Percentiles rank a stretch among this genome's conserved stretches.
Evolutionary conservation across 116 monocot genomes (phyloP).

Genomic region (Dioscorea cayenensis): DNA sequence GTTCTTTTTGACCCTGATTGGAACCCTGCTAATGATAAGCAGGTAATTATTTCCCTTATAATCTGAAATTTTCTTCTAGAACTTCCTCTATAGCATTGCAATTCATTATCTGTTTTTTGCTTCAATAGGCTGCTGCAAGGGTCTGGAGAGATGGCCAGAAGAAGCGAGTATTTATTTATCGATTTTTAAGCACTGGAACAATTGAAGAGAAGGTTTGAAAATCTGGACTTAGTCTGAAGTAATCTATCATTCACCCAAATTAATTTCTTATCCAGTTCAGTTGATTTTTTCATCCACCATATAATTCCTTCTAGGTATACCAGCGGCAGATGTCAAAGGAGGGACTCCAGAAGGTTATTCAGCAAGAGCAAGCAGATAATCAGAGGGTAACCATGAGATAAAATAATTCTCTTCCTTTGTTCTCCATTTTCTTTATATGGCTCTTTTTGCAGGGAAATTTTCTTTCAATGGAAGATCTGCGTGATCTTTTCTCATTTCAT

Average conservation of each 20-base stretch:
- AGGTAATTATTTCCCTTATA: slow-evolving; percentile 26
- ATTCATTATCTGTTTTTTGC: slow-evolving; percentile 3
- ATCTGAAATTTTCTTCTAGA: neutral
- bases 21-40: slow-evolving; percentile 99
- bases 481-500: slow-evolving; percentile 88
- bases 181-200: slow-evolving; percentile 91
- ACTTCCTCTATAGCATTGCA: neutral
- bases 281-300: neutral
- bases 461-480: slow-evolving; percentile 82
- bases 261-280: neutral
- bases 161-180: slow-evolving; percentile 92
- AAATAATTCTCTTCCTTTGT: neutral
- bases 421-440: neutral
- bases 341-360: slow-evolving; percentile 98
- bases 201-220: slow-evolving; percentile 94
- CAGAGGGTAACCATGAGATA: slow-evolving; percentile 30
- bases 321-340: slow-evolving; percentile 99
- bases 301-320: slow-evolving; percentile 55
- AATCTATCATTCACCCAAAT: neutral
- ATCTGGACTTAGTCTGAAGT: neutral
- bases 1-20: slow-evolving; percentile 99
- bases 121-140: slow-evolving; percentile 86
- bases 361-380: slow-evolving; percentile 52
- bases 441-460: slow-evolving; percentile 57
- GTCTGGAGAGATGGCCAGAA: slow-evolving; percentile 99